Percentiles rank a stretch among this genome's conserved stretches.
phyloP scores from a whole-genome alignment of 108 stramenopile genomes.

The Cyclotella choctawhatcheeana region DNA sequence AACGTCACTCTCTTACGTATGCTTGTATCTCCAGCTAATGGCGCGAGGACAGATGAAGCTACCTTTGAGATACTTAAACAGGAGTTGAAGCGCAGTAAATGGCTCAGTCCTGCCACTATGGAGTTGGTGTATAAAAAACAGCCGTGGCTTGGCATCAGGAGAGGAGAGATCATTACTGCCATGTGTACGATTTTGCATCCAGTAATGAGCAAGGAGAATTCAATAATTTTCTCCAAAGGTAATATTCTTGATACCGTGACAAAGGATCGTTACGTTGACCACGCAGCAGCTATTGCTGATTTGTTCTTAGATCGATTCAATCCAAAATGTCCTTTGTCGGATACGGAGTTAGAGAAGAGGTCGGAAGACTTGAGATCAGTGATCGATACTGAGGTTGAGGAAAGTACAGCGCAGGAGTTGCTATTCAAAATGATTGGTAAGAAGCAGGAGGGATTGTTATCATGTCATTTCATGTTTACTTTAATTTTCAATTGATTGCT shows the following conservation, averaged over 20 bases:
- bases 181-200: slow-evolving; percentile 92
- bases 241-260: slow-evolving; percentile 76
- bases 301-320: slow-evolving; percentile 90
- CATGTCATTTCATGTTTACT: not conserved
- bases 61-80: slow-evolving; percentile 65
- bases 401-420: slow-evolving; percentile 67
- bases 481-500: not conserved
- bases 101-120: slow-evolving; percentile 90
- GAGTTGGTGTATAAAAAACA: slow-evolving; percentile 85
- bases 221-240: slow-evolving; percentile 82
- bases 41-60: slow-evolving; percentile 41
- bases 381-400: slow-evolving; percentile 82
- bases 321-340: slow-evolving; percentile 71
- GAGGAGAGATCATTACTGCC: slow-evolving; percentile 92
- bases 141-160: slow-evolving; percentile 74
- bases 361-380: slow-evolving; percentile 54
- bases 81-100: slow-evolving; percentile 89
- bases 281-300: slow-evolving; percentile 88
- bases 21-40: slow-evolving; percentile 63
- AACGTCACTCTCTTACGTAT: slow-evolving; percentile 90
- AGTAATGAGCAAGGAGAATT: slow-evolving; percentile 83
- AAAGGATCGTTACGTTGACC: slow-evolving; percentile 59
- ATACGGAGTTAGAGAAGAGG: slow-evolving; percentile 56
- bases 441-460: not conserved
- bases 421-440: slow-evolving; percentile 85